phyloP scores from a whole-genome alignment of 768 basidiomycete species.

The Candolleomyces aberdarensis region DNA sequence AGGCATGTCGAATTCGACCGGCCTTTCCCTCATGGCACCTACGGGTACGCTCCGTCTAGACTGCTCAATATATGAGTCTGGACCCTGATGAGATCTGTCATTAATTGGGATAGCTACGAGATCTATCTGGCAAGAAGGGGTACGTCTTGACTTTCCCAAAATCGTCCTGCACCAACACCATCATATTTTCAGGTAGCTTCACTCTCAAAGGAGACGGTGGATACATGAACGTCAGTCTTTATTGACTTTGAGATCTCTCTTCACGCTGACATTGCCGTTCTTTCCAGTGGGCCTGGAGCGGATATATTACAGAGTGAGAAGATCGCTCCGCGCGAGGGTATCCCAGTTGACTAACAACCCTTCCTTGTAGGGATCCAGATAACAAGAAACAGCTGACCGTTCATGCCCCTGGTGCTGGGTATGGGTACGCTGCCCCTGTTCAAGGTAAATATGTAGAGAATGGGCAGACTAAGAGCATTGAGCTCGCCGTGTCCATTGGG shows the following conservation, averaged over 20 bases:
- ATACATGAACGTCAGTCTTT: neutral
- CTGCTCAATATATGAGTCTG: too few species aligned
- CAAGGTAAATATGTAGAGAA: neutral
- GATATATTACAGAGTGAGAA: neutral
- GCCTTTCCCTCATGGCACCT: slow-evolving; percentile 1
- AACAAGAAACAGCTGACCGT: neutral
- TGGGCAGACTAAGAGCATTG: too few species aligned
- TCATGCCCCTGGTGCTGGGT: neutral
- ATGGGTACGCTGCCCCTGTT: neutral
- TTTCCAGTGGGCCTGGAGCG: neutral
- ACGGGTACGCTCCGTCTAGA: neutral
- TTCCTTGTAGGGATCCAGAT: neutral
- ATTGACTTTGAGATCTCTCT: neutral
- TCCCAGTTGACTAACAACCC: neutral
- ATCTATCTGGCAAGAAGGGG: neutral
- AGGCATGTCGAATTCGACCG: slow-evolving; percentile 6
- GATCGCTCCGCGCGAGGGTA: neutral
- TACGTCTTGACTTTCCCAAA: too few species aligned
- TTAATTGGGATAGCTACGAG: neutral
- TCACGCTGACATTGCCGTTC: neutral
- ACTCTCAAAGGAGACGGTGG: neutral
- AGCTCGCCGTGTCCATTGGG: too few species aligned
- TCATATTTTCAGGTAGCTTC: neutral
- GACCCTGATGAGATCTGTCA: too few species aligned
- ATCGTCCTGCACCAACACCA: too few species aligned